phyloP scores from a whole-genome alignment of 768 basidiomycete genomes.

The Lentinula guzmanii region DNA sequence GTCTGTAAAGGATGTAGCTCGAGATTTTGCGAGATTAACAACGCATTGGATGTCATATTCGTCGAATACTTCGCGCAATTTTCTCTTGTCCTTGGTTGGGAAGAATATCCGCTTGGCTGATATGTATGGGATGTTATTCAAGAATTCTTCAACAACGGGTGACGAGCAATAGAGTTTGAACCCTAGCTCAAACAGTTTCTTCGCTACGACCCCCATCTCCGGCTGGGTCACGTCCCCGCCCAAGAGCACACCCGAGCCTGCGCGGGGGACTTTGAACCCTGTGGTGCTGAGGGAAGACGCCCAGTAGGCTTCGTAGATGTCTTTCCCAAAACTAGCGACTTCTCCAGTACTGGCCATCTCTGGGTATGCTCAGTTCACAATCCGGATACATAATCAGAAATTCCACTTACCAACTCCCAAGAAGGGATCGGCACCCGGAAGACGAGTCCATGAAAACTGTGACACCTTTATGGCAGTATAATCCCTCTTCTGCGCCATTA shows the following conservation, averaged over 20 bases:
- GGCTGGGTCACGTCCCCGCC: slow-evolving; percentile 88
- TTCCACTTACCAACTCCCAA: slow-evolving; percentile 77
- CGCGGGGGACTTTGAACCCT: slow-evolving; percentile 87
- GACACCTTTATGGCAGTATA: slow-evolving; percentile 97
- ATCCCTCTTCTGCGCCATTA: slow-evolving; percentile 85
- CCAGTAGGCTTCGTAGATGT: slow-evolving; percentile 96
- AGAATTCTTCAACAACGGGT: slow-evolving; percentile 66
- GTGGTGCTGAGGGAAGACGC: slow-evolving; percentile 91
- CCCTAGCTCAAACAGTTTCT: slow-evolving; percentile 74
- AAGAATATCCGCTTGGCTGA: slow-evolving; percentile 87
- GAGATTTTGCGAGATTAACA: slow-evolving; percentile 82
- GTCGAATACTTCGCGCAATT: slow-evolving; percentile 88
- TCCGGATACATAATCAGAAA: not conserved
- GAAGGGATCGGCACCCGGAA: slow-evolving; percentile 96
- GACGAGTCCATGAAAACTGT: slow-evolving; percentile 96
- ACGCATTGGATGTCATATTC: slow-evolving; percentile 94
- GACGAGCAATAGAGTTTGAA: slow-evolving; percentile 96
- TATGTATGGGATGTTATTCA: slow-evolving; percentile 76
- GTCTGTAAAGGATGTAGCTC: slow-evolving; percentile 72
- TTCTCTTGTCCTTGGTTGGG: slow-evolving; percentile 95
- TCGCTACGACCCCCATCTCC: slow-evolving; percentile 81
- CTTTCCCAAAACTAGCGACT: slow-evolving; percentile 91
- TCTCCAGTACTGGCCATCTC: slow-evolving; percentile 99
- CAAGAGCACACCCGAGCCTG: slow-evolving; percentile 82
- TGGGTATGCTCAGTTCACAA: slow-evolving; percentile 21